Percentiles rank a stretch among this genome's conserved stretches.
Evolutionary conservation across 306 rosid genomes (phyloP).

Genomic region (Neltuma alba): DNA sequence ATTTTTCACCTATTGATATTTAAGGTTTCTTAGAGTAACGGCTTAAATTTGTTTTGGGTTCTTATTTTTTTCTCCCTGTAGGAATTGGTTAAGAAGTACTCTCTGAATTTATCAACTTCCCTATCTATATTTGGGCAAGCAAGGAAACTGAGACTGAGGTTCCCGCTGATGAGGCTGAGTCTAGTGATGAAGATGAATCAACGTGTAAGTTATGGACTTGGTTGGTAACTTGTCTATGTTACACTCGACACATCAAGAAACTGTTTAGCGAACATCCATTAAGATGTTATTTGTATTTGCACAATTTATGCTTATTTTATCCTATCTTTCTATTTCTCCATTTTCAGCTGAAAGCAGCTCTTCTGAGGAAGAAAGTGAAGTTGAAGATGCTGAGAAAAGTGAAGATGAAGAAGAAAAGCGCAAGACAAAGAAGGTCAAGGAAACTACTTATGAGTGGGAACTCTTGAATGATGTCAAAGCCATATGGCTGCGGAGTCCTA

Average conservation of each 20-base stretch:
- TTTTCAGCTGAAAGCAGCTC: too few species aligned
- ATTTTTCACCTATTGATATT: background rate
- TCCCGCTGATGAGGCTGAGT: slow-evolving; percentile 75
- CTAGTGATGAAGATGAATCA: slow-evolving; percentile 64
- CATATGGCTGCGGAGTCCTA: slow-evolving; percentile 94
- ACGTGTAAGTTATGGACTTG: slow-evolving; percentile 46
- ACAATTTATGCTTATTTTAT: slow-evolving; percentile 18
- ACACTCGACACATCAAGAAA: background rate
- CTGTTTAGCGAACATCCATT: background rate
- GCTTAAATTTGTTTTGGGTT: slow-evolving; percentile 1
- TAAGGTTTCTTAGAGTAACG: slow-evolving; percentile 9
- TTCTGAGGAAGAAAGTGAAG: too few species aligned
- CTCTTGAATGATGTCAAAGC: slow-evolving; percentile 95
- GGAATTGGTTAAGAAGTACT: slow-evolving; percentile 91
- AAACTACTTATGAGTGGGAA: too few species aligned
- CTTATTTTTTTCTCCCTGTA: slow-evolving; percentile 41
- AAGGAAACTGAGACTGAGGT: slow-evolving; percentile 94
- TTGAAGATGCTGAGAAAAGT: too few species aligned
- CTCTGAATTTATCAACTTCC: slow-evolving; percentile 97
- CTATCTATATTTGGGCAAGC: slow-evolving; percentile 87
- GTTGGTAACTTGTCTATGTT: slow-evolving; percentile 10
- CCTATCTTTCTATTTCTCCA: slow-evolving; percentile 22
- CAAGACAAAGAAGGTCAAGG: too few species aligned
- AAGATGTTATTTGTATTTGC: background rate
- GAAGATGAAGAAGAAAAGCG: too few species aligned